Conservation (phyloP, 2,329 filamentous ascomycete species). For the Fusarium ramigenum region DNA sequence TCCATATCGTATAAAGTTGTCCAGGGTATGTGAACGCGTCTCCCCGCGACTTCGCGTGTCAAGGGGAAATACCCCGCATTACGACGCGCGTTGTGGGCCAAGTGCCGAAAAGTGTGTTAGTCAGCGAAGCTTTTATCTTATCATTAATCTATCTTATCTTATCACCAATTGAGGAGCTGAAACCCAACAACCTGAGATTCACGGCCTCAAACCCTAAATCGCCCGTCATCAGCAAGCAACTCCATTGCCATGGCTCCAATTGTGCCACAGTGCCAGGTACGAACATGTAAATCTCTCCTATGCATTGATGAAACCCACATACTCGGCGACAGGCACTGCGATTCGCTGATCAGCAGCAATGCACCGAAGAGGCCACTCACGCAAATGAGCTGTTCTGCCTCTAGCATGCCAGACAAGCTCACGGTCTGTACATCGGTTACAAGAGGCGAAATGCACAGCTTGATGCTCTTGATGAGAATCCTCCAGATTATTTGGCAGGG, state of each 20-base stretch:
- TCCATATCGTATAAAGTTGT: neutral
- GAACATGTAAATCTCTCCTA: rapidly evolving
- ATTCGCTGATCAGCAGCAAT: constrained; percentile 61
- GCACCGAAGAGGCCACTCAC: constrained; percentile 58
- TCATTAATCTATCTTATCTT: rapidly evolving
- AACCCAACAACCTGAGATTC: neutral
- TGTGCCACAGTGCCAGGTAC: constrained; percentile 6
- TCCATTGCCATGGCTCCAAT: neutral
- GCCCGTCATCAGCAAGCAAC: rapidly evolving
- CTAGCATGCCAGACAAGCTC: constrained; percentile 39
- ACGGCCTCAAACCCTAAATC: neutral
- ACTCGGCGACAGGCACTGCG: constrained; percentile 17
- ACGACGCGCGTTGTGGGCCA: neutral
- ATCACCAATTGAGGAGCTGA: neutral
- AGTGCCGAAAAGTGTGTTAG: neutral
- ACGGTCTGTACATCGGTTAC: constrained; percentile 39
- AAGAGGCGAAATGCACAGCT: constrained; percentile 41
- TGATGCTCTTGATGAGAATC: constrained; percentile 27
- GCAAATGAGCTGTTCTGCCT: constrained; percentile 39
- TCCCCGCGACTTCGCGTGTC: neutral
- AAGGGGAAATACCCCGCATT: neutral
- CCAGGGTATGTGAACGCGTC: neutral
- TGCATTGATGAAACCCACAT: rapidly evolving
- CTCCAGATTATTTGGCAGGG: constrained; percentile 23
- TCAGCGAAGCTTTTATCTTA: neutral